Base-by-base conservation (phyloP, 345 rosid genomes). In the Alliaria petiolata region DNA sequence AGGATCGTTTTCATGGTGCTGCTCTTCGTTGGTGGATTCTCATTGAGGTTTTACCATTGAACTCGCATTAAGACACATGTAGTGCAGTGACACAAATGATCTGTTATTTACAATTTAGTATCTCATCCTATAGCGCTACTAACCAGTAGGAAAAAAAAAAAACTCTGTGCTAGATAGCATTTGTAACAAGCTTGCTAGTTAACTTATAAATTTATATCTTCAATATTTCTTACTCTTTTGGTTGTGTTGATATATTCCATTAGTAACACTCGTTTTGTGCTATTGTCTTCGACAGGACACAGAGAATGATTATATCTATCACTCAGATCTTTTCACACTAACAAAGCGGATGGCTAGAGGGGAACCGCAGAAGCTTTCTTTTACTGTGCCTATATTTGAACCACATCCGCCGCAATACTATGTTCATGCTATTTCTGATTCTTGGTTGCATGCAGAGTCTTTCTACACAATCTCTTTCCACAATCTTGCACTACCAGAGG, bases 341-440 rank as follows among this genome's bases (percentile, higher is more conserved):
- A 93, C 98, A 2, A 93, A 93, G 80, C 79, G 84, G 64, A 84
- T 83, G 92, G 89, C 96, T 76, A 80, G 87, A 65, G 95, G 95
- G 68, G 92, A 89, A 67, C 83, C 98, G 16, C 97, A 87, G 76
- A 89, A 85, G 84, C 96, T 93, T 72, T 85, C 96, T 71, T 93
- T 91, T 74, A 89, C 96, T 5, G 93, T 93, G 67, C 98, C 98
- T 6, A 91, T 93, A 74, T 93, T 93, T 81, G 98, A 91, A 80
- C 98, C 98, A 45, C 98, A 93, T 74, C 98, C 98, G 22, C 96
- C 97, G 1, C 98, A 93, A 69, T 93, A 91, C 83, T 93, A 84
- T 79, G 87, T 93, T 76, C 95, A 86, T 74, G 98, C 97, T 58
- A 86, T 93, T 53, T 93, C 98, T 70, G 98, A 93, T 86, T 89